phyloP scores from a whole-genome alignment of 352 stramenopile genomes.

The Globisporangium recalcitrans region DNA sequence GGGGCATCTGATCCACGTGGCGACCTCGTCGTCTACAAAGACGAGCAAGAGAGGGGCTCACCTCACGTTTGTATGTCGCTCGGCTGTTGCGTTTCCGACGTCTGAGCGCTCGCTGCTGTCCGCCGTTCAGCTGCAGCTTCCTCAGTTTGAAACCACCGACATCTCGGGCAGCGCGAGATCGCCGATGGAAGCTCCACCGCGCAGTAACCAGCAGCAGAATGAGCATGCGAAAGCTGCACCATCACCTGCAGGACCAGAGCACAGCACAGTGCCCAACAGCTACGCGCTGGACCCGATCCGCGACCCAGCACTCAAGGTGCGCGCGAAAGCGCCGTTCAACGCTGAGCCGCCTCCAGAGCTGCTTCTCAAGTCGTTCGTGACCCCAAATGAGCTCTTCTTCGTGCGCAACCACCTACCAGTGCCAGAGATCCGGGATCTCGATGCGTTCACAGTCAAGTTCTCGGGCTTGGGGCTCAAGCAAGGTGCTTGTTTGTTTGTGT shows the following conservation, averaged over 20 bases:
- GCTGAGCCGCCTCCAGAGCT: constrained; percentile 91
- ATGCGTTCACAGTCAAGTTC: constrained; percentile 65
- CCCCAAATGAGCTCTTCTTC: constrained; percentile 96
- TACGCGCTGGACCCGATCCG: constrained; percentile 73
- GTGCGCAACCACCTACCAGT: constrained; percentile 98
- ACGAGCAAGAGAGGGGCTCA: neutral
- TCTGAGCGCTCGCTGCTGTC: neutral
- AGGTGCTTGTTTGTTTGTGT: constrained; percentile 18
- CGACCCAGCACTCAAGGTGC: constrained; percentile 84
- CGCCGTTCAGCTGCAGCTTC: neutral
- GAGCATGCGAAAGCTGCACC: neutral
- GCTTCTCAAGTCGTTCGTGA: constrained; percentile 93
- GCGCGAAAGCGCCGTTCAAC: constrained; percentile 93
- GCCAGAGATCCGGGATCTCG: constrained; percentile 63
- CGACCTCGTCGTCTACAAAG: neutral
- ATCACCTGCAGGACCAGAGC: neutral
- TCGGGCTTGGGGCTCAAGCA: constrained; percentile 48
- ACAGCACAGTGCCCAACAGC: neutral
- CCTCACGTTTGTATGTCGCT: neutral
- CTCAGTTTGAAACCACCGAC: neutral
- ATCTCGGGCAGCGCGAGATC: too few species aligned
- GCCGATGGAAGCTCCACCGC: neutral
- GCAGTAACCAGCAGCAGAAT: neutral
- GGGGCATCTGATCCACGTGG: neutral
- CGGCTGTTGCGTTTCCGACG: neutral